Evolutionary conservation across 2,329 filamentous ascomycete species (phyloP).

Genomic region (Neofusicoccum sp.): DNA sequence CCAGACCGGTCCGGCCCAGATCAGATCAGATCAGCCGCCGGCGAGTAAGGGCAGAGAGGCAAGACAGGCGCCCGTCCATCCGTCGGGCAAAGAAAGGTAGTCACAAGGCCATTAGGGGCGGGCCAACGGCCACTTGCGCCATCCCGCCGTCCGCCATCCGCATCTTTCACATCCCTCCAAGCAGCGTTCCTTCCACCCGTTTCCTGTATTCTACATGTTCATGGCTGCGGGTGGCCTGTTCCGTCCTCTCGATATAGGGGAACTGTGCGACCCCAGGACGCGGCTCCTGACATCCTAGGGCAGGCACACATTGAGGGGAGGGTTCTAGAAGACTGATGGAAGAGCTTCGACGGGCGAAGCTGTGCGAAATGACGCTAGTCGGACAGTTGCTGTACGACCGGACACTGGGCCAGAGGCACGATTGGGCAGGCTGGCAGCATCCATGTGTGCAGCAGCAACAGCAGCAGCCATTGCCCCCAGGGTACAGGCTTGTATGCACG

Average conservation of each 20-base stretch:
- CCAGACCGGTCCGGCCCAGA: constrained; percentile 4
- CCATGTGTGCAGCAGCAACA: not conserved
- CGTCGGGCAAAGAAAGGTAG: not conserved
- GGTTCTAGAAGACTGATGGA: constrained; percentile 11
- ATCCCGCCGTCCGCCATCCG: not conserved
- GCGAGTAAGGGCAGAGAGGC: not conserved
- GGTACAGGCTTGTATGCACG: constrained; percentile 9
- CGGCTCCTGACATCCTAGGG: constrained; percentile 1
- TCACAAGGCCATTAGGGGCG: not conserved
- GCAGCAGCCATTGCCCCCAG: not conserved
- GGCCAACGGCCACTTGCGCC: not conserved
- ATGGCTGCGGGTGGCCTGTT: not conserved
- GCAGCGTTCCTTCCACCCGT: not conserved
- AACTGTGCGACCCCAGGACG: not conserved
- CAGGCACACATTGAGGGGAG: not conserved
- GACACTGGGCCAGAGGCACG: not conserved
- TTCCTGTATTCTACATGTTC: not conserved
- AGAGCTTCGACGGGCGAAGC: not conserved
- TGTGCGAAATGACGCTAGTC: not conserved
- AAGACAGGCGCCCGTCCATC: not conserved
- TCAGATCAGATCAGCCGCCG: not conserved
- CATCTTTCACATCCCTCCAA: not conserved
- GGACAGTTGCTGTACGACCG: constrained; percentile 5
- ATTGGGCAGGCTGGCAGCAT: constrained; percentile 6
- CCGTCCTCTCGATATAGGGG: not conserved